Conservation (phyloP, 1,284 basidiomycete species). For the Cerrena zonata region DNA sequence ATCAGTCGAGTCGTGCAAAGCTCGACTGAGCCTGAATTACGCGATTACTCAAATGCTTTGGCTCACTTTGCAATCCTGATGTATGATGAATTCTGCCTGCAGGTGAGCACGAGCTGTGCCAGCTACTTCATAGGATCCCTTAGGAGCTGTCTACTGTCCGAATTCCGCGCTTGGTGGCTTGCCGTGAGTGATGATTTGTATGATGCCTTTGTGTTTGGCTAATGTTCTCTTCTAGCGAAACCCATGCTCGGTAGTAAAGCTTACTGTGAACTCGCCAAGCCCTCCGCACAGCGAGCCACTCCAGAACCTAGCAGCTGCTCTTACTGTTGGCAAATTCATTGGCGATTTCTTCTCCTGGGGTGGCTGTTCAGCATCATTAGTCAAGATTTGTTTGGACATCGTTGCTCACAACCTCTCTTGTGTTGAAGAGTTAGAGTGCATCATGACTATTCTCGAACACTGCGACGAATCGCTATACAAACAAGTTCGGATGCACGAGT, state of each 20-base stretch:
- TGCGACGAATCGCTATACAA: conserved; percentile 2
- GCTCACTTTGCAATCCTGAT: neutral
- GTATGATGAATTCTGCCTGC: neutral
- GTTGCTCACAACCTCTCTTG: conserved; percentile 21
- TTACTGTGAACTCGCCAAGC: conserved; percentile 9
- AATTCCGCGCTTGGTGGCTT: conserved; percentile 31
- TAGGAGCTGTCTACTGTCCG: conserved; percentile 21
- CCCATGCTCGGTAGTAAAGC: conserved; percentile 11
- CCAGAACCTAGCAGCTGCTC: conserved; percentile 23
- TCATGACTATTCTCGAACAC: conserved; percentile 22
- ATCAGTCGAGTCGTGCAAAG: neutral
- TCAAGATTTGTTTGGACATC: conserved; percentile 23
- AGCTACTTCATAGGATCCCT: neutral
- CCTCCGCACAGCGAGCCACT: conserved; percentile 11
- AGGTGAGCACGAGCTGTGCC: neutral
- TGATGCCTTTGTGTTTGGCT: neutral
- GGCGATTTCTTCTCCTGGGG: conserved; percentile 28
- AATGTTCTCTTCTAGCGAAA: conserved; percentile 2
- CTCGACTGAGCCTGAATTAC: neutral
- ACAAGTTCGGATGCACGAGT: neutral
- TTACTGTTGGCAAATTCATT: conserved; percentile 26
- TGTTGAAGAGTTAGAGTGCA: conserved; percentile 28
- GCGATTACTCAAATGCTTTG: neutral
- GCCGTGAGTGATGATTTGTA: conserved; percentile 23
- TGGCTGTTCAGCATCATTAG: conserved; percentile 21